These are phyloP conservation scores for Pneumocystis sp. DNA, from an alignment of 1,139 yeast genomes.

Conservation along the genomic window DNA sequence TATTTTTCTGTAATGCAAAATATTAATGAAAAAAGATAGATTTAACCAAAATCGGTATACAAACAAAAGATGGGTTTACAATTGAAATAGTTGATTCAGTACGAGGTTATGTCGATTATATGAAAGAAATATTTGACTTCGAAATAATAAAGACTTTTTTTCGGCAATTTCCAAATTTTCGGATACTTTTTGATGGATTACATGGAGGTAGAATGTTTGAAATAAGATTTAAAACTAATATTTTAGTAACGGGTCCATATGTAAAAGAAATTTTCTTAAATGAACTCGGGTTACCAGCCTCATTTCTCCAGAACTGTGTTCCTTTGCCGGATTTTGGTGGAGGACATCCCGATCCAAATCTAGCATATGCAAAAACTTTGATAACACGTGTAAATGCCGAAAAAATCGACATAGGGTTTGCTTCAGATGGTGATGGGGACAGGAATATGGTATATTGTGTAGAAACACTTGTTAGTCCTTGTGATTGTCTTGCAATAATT, in stretches of 20 bases:
- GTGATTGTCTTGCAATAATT: slow-evolving; percentile 94
- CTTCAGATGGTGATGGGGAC: slow-evolving; percentile 98
- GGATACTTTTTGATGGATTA: slow-evolving; percentile 72
- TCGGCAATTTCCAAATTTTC: slow-evolving; percentile 41
- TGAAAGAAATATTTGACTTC: slow-evolving; percentile 82
- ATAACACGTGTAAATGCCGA: slow-evolving; percentile 73
- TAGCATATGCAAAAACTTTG: slow-evolving; percentile 80
- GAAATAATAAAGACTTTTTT: slow-evolving; percentile 62
- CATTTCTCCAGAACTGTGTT: slow-evolving; percentile 57
- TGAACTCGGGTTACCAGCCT: slow-evolving; percentile 61
- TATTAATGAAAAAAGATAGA: slow-evolving; percentile 31
- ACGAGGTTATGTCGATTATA: slow-evolving; percentile 55
- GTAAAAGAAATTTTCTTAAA: slow-evolving; percentile 72
- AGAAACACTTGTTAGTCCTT: slow-evolving; percentile 90
- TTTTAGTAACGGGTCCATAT: slow-evolving; percentile 78
- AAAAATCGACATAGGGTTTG: slow-evolving; percentile 87
- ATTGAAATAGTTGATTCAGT: slow-evolving; percentile 78
- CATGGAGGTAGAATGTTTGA: slow-evolving; percentile 38
- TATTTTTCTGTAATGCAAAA: not conserved
- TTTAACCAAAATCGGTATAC: slow-evolving; percentile 40
- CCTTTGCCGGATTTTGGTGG: slow-evolving; percentile 94
- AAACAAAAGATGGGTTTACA: slow-evolving; percentile 34
- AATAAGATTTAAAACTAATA: not conserved
- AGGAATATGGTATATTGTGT: slow-evolving; percentile 98
- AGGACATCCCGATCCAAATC: slow-evolving; percentile 92